Evolutionary conservation across 441 rosid genomes (phyloP).

Genomic region (Corymbia calophylla): DNA sequence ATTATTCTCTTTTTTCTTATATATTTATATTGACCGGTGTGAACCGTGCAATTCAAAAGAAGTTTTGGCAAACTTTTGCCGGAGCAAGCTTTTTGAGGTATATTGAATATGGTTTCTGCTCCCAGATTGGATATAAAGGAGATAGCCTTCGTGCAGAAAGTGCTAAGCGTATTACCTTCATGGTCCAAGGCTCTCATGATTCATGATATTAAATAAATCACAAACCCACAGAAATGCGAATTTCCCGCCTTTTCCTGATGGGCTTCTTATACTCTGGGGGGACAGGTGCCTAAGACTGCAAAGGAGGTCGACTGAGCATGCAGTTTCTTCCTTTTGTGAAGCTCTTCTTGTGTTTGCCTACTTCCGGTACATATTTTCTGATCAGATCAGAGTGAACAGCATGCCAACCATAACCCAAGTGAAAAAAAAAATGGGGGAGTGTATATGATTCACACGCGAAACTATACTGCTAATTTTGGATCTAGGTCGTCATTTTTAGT

Average conservation of each 20-base stretch:
- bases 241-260: conserved; percentile 47
- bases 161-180: conserved; percentile 78
- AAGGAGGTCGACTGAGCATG: conserved; percentile 38
- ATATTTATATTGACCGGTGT: background rate
- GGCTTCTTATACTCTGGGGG: conserved; percentile 57
- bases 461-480: conserved; percentile 16
- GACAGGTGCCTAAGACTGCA: conserved; percentile 48
- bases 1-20: background rate
- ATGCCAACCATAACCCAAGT: background rate
- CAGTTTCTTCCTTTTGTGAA: conserved; percentile 10
- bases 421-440: conserved; percentile 4
- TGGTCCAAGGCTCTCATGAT: conserved; percentile 90
- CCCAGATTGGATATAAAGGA: conserved; percentile 94
- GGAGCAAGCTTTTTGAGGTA: conserved; percentile 19
- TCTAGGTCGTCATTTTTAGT: conserved; percentile 18
- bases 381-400: background rate
- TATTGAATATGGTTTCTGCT: conserved; percentile 39
- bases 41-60: background rate
- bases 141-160: conserved; percentile 78
- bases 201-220: conserved; percentile 51
- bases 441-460: conserved; percentile 8
- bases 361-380: conserved; percentile 1
- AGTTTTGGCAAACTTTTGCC: conserved; percentile 1
- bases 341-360: conserved; percentile 12
- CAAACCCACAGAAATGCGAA: conserved; percentile 33